phyloP scores from a whole-genome alignment of 192 early-diverging fungal species.

The Haplosporangium gracile region DNA sequence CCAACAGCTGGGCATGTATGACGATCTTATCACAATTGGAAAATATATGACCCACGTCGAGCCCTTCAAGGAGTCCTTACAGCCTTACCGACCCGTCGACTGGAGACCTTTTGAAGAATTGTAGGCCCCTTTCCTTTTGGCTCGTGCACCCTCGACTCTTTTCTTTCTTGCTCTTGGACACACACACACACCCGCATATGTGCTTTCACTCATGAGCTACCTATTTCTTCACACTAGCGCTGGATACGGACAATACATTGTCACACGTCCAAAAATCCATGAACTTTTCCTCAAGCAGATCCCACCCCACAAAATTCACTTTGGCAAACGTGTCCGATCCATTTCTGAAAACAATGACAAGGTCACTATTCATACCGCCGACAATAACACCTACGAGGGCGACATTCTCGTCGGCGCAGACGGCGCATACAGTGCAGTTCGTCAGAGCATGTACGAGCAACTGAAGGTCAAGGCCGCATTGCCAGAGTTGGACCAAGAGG shows the following conservation, averaged over 20 bases:
- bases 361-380: constrained; percentile 21
- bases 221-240: background rate
- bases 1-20: background rate
- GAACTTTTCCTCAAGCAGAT: background rate
- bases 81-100: background rate
- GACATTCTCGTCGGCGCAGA: constrained; percentile 50
- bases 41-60: background rate
- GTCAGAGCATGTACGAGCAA: constrained; percentile 13
- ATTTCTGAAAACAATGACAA: constrained; percentile 13
- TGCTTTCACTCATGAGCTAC: too few relatives aligned
- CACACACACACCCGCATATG: too few relatives aligned
- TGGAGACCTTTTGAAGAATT: background rate
- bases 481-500: background rate
- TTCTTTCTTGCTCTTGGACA: background rate
- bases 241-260: background rate
- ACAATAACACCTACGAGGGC: constrained; percentile 14
- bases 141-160: background rate
- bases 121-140: background rate
- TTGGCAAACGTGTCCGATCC: constrained; percentile 16
- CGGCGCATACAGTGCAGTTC: constrained; percentile 32
- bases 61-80: background rate
- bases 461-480: background rate
- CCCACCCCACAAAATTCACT: constrained; percentile 19
- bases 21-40: background rate
- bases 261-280: constrained; percentile 11